Percentiles rank a stretch among this genome's conserved stretches.
phyloP scores from a whole-genome alignment of 164 flowering plant species.

The Annona cherimola region DNA sequence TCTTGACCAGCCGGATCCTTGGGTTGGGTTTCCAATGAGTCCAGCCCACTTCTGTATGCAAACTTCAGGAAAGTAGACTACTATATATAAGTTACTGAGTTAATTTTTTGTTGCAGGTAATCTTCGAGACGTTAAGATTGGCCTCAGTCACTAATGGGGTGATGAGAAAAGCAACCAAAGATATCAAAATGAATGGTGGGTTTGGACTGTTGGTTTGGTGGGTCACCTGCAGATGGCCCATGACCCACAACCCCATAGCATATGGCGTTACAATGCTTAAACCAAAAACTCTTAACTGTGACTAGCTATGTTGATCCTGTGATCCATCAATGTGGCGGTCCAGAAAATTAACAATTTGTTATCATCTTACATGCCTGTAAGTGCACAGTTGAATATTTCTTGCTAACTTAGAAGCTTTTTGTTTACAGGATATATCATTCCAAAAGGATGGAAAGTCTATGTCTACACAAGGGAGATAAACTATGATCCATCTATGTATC shows the following conservation, averaged over 20 bases:
- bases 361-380: background rate
- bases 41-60: too few relatives aligned
- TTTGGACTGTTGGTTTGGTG: background rate
- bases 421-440: constrained; percentile 43
- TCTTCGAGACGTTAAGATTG: constrained; percentile 40
- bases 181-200: constrained; percentile 47
- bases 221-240: background rate
- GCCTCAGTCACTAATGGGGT: constrained; percentile 52
- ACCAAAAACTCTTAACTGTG: too few relatives aligned
- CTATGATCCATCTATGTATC: constrained; percentile 40
- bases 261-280: too few relatives aligned
- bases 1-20: background rate
- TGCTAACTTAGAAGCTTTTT: background rate
- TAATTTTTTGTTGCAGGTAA: constrained; percentile 33
- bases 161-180: constrained; percentile 38
- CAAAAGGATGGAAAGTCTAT: constrained; percentile 57
- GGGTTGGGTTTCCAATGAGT: too few relatives aligned
- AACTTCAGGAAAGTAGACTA: too few relatives aligned
- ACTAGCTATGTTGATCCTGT: too few relatives aligned
- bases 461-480: constrained; percentile 46
- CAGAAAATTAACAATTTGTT: background rate
- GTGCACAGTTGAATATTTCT: background rate
- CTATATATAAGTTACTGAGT: background rate
- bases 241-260: too few relatives aligned
- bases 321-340: background rate